Evolutionary conservation across 768 basidiomycete genomes (phyloP), one percentile per base, ranked within the genome.

Genomic region (Leccinum pellstonianum): DNA sequence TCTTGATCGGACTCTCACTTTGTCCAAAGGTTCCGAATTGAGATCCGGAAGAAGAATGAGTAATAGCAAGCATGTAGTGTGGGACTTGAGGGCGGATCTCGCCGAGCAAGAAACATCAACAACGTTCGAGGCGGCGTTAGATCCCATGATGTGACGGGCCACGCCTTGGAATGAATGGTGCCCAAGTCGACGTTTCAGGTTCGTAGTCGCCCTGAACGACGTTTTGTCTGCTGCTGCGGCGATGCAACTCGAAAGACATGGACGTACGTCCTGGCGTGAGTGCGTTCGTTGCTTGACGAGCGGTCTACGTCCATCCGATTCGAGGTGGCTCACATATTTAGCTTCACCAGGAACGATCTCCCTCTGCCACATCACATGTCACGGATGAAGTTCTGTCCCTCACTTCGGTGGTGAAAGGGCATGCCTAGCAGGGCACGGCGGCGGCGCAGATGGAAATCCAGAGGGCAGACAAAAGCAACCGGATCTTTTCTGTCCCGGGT

Each of bases 31-130:
- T 23, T 56, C 59, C 62, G 61, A 61, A 56, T 58, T 59, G 64
- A 68, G 69, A 70, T 69, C 68, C 69, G 68, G 58, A 47, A 35
- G 52, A 33, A 37, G 43, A 46, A 46, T 46, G 19, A 46, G 19
- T 41, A 46, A 46, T 46, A 46, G 43, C 19, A 46, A 46, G 43
- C 14, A 41, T 21, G 54, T 55, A 46, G 21, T 37, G 56, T 49
- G 59, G 64, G 56, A 70, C 60, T 56, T 68, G 69, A 63, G 68
- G 57, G 56, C 68, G 68, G 68, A 69, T 71, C 68, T 69, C 69
- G n/a, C 64, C 63, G 57, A 54, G 55, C 47, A 46, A 46, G 43
- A 46, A 46, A 46, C 43, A n/a, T 10, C 41, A 43, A 50, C 23
- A 46, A 52, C 50, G 49, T 60, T 68, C 62, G 47, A 17, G 46